These are phyloP conservation scores for Backusella parvicylindrica DNA, from an alignment of 192 early-diverging fungal genomes.

Conservation along the genomic window DNA sequence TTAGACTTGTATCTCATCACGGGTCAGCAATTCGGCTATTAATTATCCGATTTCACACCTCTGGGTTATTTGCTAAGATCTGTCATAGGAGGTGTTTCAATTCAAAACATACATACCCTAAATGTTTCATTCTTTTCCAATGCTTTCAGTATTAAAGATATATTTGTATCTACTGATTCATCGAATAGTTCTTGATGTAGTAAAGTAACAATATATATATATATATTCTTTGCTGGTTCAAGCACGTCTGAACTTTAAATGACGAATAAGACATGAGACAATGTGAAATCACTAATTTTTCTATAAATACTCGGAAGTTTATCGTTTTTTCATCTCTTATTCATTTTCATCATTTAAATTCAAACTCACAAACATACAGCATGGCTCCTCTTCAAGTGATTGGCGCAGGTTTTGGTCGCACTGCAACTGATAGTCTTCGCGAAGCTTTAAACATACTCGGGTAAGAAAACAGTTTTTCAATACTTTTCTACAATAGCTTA, in stretches of 20 bases:
- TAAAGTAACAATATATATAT: too few species aligned
- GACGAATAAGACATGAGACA: neutral
- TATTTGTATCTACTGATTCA: too few species aligned
- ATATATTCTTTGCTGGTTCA: neutral
- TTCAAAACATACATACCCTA: too few species aligned
- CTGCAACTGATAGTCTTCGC: slow-evolving; percentile 19
- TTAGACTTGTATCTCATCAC: too few species aligned
- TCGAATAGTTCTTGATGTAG: too few species aligned
- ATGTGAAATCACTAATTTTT: neutral
- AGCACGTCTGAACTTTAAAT: neutral
- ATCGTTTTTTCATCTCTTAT: neutral
- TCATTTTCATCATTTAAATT: neutral
- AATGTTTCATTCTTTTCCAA: too few species aligned
- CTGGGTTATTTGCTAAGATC: too few species aligned
- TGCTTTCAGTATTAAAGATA: too few species aligned
- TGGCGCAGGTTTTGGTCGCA: slow-evolving; percentile 21
- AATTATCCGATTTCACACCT: too few species aligned
- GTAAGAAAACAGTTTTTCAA: neutral
- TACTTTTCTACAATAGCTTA: neutral
- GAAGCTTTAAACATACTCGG: slow-evolving; percentile 18
- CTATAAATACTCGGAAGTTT: neutral
- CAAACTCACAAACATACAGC: neutral
- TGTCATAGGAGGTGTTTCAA: too few species aligned
- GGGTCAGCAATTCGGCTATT: too few species aligned
- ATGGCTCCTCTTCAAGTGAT: slow-evolving; percentile 24